Percentiles rank a stretch among this genome's conserved stretches.
Conservation (phyloP, 768 basidiomycete genomes). For the Agrocybe pediades region DNA sequence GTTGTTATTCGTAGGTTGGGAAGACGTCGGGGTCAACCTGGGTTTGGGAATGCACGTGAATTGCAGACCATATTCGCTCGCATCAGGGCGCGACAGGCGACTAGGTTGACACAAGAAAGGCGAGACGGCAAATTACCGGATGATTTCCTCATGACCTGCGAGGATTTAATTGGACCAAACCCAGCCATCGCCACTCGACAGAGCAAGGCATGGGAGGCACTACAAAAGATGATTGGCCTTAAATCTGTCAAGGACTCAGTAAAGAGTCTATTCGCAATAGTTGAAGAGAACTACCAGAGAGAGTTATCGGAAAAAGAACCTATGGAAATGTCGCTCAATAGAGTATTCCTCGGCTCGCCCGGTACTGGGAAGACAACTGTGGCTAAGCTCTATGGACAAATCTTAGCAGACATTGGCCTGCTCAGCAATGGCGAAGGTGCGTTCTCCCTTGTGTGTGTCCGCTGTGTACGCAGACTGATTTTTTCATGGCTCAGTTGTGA, state of each 20-base stretch:
- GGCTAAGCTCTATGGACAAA: conserved; percentile 64
- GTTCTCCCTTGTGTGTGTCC: neutral
- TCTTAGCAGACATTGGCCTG: conserved; percentile 60
- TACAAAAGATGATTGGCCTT: conserved; percentile 58
- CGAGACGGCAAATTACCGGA: conserved; percentile 38
- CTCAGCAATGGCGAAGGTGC: conserved; percentile 74
- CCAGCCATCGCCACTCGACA: conserved; percentile 49
- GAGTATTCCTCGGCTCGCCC: conserved; percentile 66
- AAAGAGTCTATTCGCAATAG: conserved; percentile 42
- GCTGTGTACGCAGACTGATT: neutral
- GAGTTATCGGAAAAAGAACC: conserved; percentile 60
- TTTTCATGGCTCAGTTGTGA: conserved; percentile 44
- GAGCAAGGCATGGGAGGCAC: conserved; percentile 50
- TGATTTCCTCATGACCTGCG: conserved; percentile 51
- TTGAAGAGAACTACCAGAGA: conserved; percentile 58
- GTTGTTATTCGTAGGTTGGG: conserved; percentile 64
- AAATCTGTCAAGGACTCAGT: conserved; percentile 57
- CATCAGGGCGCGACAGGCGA: conserved; percentile 55
- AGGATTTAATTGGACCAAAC: conserved; percentile 68
- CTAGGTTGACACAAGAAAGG: conserved; percentile 45
- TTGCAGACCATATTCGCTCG: conserved; percentile 49
- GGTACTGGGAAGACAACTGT: conserved; percentile 77
- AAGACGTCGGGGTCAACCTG: conserved; percentile 54
- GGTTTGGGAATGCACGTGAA: conserved; percentile 71
- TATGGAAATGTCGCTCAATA: conserved; percentile 57